Base-by-base conservation (phyloP, 2,329 filamentous ascomycete genomes). In the Nakataea oryzae region DNA sequence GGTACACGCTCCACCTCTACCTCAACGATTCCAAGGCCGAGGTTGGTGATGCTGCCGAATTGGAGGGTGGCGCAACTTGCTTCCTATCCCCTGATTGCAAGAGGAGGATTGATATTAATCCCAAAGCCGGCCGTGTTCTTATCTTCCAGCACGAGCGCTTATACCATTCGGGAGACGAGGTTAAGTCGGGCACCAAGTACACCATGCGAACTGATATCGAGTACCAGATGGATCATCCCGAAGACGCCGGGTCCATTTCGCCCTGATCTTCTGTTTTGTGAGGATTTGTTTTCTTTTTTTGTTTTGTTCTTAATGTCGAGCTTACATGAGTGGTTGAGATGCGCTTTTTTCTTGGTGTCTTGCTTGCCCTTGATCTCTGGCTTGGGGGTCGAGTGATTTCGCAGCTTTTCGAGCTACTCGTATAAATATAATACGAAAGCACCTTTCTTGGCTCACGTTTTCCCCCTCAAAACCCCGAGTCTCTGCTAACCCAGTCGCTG, bases 1-100 rank as follows among this genome's bases (percentile, higher is more conserved):
- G 79, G 61, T 83, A 81, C 68, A 86, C 84, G 0, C 64, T 85
- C 5, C 83, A 86, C 57, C 71, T 86, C 13, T 86, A 82, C 66
- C 72, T 82, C 30, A 81, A 81, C 64, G 78, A 81, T 66, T 80
- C 77, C 14, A 73, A 74, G 61, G 74, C 76, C 61, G 78, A 72
- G 55, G 74, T 72, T 4, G 74, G 72, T 11, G 65, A 69, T 3
- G 63, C 64, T 0, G 67, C 70, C 3, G 72, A 75, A 29, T 72
- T 82, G 11, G 69, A 78, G 2, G 83, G 82, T 5, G 84, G 84
- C 14, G 80, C 83, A 1, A 86, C 84, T 3, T 74, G 79, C 0
- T 86, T 86, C 65, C 70, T 82, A 24, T 81, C 79, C 0, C 59
- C 58, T 0, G 73, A 81, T 59, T 69, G 72, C 61, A 70, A 74